Percentiles rank a stretch among this genome's conserved stretches.
These are phyloP conservation scores for Luvunga scandens DNA, from an alignment of 345 rosid genomes.

Conservation along the genomic window DNA sequence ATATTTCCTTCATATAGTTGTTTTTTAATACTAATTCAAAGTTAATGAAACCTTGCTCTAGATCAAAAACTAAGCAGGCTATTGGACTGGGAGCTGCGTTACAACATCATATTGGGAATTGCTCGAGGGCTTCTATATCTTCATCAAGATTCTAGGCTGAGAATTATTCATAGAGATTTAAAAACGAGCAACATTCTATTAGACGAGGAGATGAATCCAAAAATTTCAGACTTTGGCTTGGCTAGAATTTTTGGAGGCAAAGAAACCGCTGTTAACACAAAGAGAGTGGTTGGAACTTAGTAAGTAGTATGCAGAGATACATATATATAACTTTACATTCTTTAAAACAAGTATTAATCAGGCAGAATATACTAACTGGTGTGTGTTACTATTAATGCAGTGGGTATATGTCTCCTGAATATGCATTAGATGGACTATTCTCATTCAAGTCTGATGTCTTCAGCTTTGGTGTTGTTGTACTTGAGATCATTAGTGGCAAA, in stretches of 20 bases:
- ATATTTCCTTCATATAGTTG: neutral
- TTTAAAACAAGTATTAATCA: neutral
- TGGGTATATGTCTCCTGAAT: constrained; percentile 25
- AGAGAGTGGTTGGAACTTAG: constrained; percentile 74
- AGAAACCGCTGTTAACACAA: constrained; percentile 49
- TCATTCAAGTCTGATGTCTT: constrained; percentile 33
- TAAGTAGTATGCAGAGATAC: constrained; percentile 24
- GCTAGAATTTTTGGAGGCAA: constrained; percentile 65
- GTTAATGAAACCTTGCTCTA: constrained; percentile 6
- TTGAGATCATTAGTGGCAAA: constrained; percentile 32
- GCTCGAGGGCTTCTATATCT: constrained; percentile 71
- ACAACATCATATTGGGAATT: constrained; percentile 57
- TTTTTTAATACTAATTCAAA: neutral
- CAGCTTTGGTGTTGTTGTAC: constrained; percentile 33
- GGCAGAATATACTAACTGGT: neutral
- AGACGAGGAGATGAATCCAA: constrained; percentile 70
- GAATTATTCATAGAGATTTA: constrained; percentile 71
- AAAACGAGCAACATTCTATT: constrained; percentile 62
- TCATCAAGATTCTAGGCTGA: constrained; percentile 69
- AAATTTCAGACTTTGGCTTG: constrained; percentile 77
- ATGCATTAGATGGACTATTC: constrained; percentile 29
- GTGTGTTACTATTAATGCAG: constrained; percentile 4
- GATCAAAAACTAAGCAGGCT: constrained; percentile 31
- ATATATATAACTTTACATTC: neutral
- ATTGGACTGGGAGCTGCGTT: constrained; percentile 53